Evolutionary conservation across 768 basidiomycete genomes (phyloP).

Genomic region (Fomitopsis pulvina): DNA sequence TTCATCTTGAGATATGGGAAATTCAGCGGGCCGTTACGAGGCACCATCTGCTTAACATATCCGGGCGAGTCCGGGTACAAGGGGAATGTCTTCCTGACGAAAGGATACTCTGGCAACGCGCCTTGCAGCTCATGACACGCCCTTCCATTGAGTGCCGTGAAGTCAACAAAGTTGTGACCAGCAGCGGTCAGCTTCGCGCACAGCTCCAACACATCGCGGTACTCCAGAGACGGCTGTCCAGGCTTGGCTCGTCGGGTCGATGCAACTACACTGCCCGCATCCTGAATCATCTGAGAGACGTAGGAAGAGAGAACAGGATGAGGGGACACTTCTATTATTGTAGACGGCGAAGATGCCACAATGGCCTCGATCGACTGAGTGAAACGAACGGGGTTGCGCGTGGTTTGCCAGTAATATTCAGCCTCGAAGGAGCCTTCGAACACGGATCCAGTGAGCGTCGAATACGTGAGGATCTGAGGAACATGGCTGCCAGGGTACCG

Average conservation of each 20-base stretch:
- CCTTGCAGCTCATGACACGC: not conserved
- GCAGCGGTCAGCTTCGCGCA: constrained; percentile 24
- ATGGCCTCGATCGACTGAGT: constrained; percentile 20
- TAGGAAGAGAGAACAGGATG: constrained; percentile 36
- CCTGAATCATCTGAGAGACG: constrained; percentile 17
- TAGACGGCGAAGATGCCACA: constrained; percentile 9
- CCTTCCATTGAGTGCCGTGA: constrained; percentile 23
- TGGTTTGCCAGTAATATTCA: constrained; percentile 37
- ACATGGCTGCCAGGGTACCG: constrained; percentile 24
- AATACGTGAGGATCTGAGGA: constrained; percentile 30
- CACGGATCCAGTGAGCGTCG: constrained; percentile 27
- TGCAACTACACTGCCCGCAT: constrained; percentile 16
- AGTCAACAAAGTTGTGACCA: constrained; percentile 28
- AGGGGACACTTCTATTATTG: constrained; percentile 31
- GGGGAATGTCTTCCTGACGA: constrained; percentile 20
- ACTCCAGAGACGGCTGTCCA: constrained; percentile 19
- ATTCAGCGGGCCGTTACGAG: constrained; percentile 31
- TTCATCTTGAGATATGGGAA: constrained; percentile 30
- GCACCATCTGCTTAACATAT: constrained; percentile 16
- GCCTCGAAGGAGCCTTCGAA: constrained; percentile 22
- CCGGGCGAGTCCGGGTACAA: constrained; percentile 13
- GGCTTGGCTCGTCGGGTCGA: constrained; percentile 23
- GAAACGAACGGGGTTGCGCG: constrained; percentile 33
- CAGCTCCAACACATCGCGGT: constrained; percentile 17
- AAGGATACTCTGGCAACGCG: constrained; percentile 24